These are phyloP conservation scores for Ogataea methylovora DNA, from an alignment of 805 yeast genomes.

Conservation along the genomic window DNA sequence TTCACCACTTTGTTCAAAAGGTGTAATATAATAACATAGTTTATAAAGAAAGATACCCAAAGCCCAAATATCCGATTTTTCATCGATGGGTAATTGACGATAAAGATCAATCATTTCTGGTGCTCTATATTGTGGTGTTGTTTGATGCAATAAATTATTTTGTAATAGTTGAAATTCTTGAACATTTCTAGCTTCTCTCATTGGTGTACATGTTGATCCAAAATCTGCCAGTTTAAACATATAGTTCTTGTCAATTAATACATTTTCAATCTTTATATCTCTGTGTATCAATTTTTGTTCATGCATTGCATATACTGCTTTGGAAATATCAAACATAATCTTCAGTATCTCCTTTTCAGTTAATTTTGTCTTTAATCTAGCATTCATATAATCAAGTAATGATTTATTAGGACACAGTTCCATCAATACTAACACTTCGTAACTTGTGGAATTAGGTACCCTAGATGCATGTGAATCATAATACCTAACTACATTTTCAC, in stretches of 20 bases:
- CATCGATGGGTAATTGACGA: slow-evolving; percentile 78
- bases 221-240: slow-evolving; percentile 86
- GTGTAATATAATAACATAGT: slow-evolving; percentile 87
- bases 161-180: slow-evolving; percentile 70
- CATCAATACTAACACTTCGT: slow-evolving; percentile 89
- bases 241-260: slow-evolving; percentile 62
- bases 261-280: slow-evolving; percentile 93
- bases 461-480: slow-evolving; percentile 74
- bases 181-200: slow-evolving; percentile 68
- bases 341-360: slow-evolving; percentile 69
- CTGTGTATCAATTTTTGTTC: slow-evolving; percentile 73
- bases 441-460: slow-evolving; percentile 36
- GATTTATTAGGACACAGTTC: slow-evolving; percentile 87
- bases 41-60: slow-evolving; percentile 87
- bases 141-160: slow-evolving; percentile 80
- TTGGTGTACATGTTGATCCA: slow-evolving; percentile 73
- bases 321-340: slow-evolving; percentile 75
- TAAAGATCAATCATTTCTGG: slow-evolving; percentile 95
- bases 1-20: slow-evolving; percentile 85
- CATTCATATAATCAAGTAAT: slow-evolving; percentile 86
- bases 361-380: slow-evolving; percentile 70
- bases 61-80: slow-evolving; percentile 95
- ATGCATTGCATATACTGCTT: slow-evolving; percentile 85
- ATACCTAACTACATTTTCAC: slow-evolving; percentile 56
- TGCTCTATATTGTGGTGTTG: slow-evolving; percentile 91